Conservation (phyloP, 176 grass and related monocot species). For the Avena eriantha region DNA sequence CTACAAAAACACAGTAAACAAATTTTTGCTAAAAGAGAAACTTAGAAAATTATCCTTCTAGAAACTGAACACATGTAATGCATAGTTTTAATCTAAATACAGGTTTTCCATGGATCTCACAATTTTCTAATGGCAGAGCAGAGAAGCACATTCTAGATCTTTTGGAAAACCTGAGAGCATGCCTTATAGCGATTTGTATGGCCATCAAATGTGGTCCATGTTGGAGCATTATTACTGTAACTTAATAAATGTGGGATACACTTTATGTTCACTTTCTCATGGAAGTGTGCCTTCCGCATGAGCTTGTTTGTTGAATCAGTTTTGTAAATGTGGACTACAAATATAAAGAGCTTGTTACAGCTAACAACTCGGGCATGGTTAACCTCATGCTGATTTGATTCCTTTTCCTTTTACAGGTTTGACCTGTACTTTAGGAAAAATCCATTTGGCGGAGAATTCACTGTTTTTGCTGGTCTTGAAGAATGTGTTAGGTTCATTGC, state of each 20-base stretch:
- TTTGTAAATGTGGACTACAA: constrained; percentile 19
- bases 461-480: constrained; percentile 96
- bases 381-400: constrained; percentile 35
- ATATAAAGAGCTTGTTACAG: constrained; percentile 24
- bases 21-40: constrained; percentile 24
- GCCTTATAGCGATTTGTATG: not conserved
- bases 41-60: not conserved
- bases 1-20: constrained; percentile 4
- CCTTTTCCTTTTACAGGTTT: constrained; percentile 70
- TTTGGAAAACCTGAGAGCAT: not conserved
- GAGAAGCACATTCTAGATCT: not conserved
- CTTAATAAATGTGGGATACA: not conserved
- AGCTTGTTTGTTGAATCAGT: not conserved
- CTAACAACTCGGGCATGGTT: constrained; percentile 14
- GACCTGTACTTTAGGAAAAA: constrained; percentile 98
- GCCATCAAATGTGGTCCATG: not conserved
- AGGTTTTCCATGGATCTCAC: not conserved
- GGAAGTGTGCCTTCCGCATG: not conserved
- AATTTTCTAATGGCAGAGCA: not conserved
- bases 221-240: not conserved
- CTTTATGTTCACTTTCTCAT: not conserved
- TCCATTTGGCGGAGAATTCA: constrained; percentile 96
- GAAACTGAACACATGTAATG: not conserved
- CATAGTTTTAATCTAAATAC: not conserved
- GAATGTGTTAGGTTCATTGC: constrained; percentile 97